phyloP scores from a whole-genome alignment of 371 early-diverging fungal species.

The Syncephalis fuscata region DNA sequence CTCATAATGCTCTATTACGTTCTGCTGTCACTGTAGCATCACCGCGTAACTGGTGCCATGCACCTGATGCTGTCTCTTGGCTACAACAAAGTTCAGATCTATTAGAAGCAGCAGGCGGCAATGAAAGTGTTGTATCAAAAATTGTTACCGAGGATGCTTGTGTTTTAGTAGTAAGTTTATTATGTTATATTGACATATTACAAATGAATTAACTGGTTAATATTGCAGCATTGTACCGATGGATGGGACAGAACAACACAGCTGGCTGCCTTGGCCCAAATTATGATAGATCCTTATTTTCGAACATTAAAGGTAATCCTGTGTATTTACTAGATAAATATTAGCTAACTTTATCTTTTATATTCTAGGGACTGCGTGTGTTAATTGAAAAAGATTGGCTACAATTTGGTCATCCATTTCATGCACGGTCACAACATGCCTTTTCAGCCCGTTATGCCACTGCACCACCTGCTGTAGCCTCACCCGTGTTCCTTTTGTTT shows the following conservation, averaged over 20 bases:
- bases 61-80: conserved; percentile 18
- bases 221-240: conserved; percentile 19
- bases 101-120: conserved; percentile 16
- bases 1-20: conserved; percentile 13
- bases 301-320: conserved; percentile 11
- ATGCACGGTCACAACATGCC: conserved; percentile 5
- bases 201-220: neutral
- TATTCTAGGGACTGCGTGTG: conserved; percentile 12
- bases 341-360: neutral
- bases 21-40: conserved; percentile 13
- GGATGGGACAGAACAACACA: conserved; percentile 25
- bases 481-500: conserved; percentile 20
- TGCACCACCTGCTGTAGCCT: conserved; percentile 6
- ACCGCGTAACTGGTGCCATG: conserved; percentile 13
- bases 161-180: conserved; percentile 16
- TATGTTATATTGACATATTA: neutral
- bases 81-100: conserved; percentile 15
- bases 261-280: conserved; percentile 16
- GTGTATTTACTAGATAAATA: neutral
- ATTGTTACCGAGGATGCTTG: conserved; percentile 12
- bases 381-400: conserved; percentile 23
- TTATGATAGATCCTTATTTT: conserved; percentile 18
- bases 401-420: conserved; percentile 17
- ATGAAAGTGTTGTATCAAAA: conserved; percentile 16
- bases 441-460: neutral